phyloP scores from a whole-genome alignment of 2,329 filamentous ascomycete genomes.

The Microsporum audouinii region DNA sequence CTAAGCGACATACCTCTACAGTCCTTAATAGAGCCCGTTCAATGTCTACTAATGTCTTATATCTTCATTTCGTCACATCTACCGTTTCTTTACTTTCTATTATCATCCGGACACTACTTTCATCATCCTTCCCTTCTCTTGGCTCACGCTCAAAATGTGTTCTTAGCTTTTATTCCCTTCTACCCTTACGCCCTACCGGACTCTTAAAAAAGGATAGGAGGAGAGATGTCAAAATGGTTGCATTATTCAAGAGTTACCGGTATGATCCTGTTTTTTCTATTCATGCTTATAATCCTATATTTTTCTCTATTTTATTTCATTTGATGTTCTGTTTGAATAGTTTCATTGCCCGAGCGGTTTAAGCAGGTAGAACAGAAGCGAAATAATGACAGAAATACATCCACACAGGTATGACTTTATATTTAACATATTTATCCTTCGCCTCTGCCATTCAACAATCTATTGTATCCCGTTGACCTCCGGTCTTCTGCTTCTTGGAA shows the following conservation, averaged over 20 bases:
- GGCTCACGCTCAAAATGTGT: not conserved
- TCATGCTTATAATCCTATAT: not conserved
- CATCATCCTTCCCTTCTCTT: conserved; percentile 11
- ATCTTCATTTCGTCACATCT: conserved; percentile 5
- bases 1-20: conserved; percentile 34
- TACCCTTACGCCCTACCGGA: not conserved
- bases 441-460: no score
- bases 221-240: conserved; percentile 1
- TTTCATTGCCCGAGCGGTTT: not conserved
- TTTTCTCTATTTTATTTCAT: not conserved
- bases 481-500: no score
- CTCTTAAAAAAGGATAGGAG: not conserved
- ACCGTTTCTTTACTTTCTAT: conserved; percentile 1
- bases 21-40: not conserved
- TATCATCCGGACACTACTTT: conserved; percentile 10
- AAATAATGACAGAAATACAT: not conserved
- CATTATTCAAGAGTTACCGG: not conserved
- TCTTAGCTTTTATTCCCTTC: not conserved
- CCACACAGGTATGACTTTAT: no score
- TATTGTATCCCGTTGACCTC: no score
- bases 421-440: no score
- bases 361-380: not conserved
- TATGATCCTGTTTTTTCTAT: not conserved
- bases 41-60: conserved; percentile 5
- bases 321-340: not conserved